A percentile compares a stretch with the other conserved stretches of the same genome.
phyloP scores from a whole-genome alignment of 805 yeast species.

The Candida anglica region DNA sequence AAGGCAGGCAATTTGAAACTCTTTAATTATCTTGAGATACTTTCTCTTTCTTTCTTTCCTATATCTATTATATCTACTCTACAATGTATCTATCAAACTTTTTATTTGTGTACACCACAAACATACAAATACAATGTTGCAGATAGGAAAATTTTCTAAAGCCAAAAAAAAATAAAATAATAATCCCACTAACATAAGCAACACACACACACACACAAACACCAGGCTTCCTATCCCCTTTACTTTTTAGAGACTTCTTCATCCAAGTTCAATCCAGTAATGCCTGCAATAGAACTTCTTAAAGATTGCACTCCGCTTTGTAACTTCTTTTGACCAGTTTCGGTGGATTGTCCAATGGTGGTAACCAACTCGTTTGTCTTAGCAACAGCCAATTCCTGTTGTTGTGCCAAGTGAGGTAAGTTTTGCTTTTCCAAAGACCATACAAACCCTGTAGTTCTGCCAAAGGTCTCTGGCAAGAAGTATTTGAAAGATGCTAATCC shows the following conservation, averaged over 20 bases:
- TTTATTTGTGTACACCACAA: too few relatives aligned
- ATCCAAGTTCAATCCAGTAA: slow-evolving; percentile 68
- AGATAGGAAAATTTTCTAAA: too few relatives aligned
- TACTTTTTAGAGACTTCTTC: slow-evolving; percentile 55
- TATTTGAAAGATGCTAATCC: slow-evolving; percentile 64
- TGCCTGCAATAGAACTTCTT: slow-evolving; percentile 43
- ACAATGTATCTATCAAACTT: too few relatives aligned
- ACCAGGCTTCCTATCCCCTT: too few relatives aligned
- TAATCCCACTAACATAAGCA: too few relatives aligned
- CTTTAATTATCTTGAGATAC: too few relatives aligned
- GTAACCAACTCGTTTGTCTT: slow-evolving; percentile 43
- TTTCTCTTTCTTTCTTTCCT: too few relatives aligned
- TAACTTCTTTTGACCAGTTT: slow-evolving; percentile 32
- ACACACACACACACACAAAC: too few relatives aligned
- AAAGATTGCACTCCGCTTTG: slow-evolving; percentile 33
- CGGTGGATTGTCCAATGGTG: slow-evolving; percentile 41
- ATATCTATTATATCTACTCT: too few relatives aligned
- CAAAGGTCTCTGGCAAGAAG: slow-evolving; percentile 70
- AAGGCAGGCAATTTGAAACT: too few relatives aligned
- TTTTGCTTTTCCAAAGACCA: slow-evolving; percentile 59
- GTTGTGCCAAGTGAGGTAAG: slow-evolving; percentile 60
- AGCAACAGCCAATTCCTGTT: slow-evolving; percentile 49
- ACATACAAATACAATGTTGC: too few relatives aligned
- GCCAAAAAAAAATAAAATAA: too few relatives aligned
- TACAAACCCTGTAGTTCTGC: slow-evolving; percentile 52